These are phyloP conservation scores for Umbelopsis vinacea DNA, from an alignment of 192 early-diverging fungal genomes.

Conservation along the genomic window DNA sequence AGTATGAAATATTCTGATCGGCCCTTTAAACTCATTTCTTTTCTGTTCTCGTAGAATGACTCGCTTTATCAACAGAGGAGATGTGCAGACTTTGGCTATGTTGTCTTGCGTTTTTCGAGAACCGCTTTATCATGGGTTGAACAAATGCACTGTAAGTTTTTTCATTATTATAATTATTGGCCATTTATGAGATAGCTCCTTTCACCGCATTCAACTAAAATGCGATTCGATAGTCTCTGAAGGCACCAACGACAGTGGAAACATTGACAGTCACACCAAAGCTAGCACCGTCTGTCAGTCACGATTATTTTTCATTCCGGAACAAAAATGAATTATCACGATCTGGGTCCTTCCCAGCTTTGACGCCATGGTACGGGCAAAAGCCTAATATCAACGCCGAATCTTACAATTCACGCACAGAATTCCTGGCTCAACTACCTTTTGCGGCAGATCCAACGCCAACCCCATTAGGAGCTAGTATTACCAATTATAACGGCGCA, in stretches of 20 bases:
- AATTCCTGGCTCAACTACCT: slow-evolving; percentile 9
- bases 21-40: background rate
- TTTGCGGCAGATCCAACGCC: slow-evolving; percentile 16
- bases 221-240: background rate
- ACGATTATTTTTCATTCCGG: slow-evolving; percentile 8
- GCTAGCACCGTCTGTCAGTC: background rate
- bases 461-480: slow-evolving; percentile 6
- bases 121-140: background rate
- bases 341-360: background rate
- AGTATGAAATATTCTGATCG: background rate
- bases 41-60: slow-evolving; percentile 45
- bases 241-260: background rate
- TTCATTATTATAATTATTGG: too few relatives aligned
- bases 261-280: background rate
- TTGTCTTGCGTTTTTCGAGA: slow-evolving; percentile 66
- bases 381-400: background rate
- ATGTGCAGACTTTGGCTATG: slow-evolving; percentile 70
- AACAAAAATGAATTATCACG: background rate
- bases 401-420: slow-evolving; percentile 7
- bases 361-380: background rate
- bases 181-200: too few relatives aligned
- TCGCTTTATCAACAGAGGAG: slow-evolving; percentile 57
- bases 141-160: background rate
- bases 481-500: slow-evolving; percentile 10
- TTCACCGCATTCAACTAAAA: background rate